phyloP scores from a whole-genome alignment of 129 eudicot genomes.

The Scalesia atractyloides region DNA sequence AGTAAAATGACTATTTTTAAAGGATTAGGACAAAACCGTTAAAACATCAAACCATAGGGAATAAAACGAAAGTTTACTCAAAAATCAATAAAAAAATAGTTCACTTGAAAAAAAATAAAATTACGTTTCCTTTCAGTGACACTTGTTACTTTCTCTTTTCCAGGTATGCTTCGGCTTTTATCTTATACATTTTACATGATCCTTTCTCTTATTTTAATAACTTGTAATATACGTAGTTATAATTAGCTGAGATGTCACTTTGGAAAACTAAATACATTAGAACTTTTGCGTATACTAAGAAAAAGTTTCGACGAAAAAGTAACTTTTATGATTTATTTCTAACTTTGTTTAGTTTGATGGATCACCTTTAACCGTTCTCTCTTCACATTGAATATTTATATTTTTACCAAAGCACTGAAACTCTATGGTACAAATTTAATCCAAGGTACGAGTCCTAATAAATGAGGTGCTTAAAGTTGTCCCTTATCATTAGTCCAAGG shows the following conservation, averaged over 20 bases:
- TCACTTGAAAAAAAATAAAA: too few relatives aligned
- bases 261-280: not conserved
- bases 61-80: too few relatives aligned
- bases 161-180: too few relatives aligned
- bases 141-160: too few relatives aligned
- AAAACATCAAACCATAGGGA: too few relatives aligned
- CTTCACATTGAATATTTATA: not conserved
- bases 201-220: too few relatives aligned
- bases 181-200: too few relatives aligned
- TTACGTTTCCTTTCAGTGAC: too few relatives aligned
- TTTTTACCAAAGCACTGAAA: not conserved
- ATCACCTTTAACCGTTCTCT: not conserved
- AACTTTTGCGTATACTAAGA: not conserved
- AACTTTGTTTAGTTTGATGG: not conserved
- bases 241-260: not conserved
- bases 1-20: too few relatives aligned
- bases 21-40: too few relatives aligned
- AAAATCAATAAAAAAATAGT: too few relatives aligned
- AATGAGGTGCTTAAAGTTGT: not conserved
- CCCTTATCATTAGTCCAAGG: too few relatives aligned
- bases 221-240: not conserved
- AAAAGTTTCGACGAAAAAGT: not conserved
- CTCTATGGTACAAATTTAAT: conserved; percentile 6
- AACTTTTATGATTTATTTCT: not conserved
- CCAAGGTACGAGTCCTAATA: conserved; percentile 1